Conservation (phyloP, 108 stramenopile species). For the Nitzschia palea region DNA sequence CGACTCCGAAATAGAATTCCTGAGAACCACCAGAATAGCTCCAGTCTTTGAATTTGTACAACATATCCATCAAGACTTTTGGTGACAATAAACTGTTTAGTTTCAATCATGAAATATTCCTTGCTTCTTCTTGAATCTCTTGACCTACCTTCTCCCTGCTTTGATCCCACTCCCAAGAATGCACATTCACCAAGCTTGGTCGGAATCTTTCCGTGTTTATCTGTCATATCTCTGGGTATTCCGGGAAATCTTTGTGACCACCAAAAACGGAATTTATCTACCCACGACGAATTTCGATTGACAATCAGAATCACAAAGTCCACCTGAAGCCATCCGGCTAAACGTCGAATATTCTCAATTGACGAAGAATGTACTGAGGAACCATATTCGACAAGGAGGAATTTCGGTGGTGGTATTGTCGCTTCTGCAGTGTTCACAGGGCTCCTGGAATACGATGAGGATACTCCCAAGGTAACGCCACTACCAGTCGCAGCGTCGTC, state of each 20-base stretch:
- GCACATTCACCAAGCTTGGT: background rate
- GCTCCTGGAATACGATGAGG: too few species aligned
- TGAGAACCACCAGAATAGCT: background rate
- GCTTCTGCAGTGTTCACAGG: too few species aligned
- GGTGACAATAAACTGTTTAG: too few species aligned
- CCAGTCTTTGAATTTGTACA: background rate
- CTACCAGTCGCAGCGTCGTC: too few species aligned
- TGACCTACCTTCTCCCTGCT: slow-evolving; percentile 10
- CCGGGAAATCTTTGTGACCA: slow-evolving; percentile 11
- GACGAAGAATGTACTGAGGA: slow-evolving; percentile 9
- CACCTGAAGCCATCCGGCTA: background rate
- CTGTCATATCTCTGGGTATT: background rate
- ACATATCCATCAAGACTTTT: background rate
- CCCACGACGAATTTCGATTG: background rate
- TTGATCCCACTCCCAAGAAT: slow-evolving; percentile 3
- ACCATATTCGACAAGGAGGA: slow-evolving; percentile 1
- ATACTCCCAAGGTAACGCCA: too few species aligned
- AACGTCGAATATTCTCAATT: background rate
- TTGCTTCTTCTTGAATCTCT: too few species aligned
- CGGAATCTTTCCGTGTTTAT: background rate
- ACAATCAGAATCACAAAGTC: slow-evolving; percentile 13
- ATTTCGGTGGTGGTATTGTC: slow-evolving; percentile 1
- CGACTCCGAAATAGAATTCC: slow-evolving; percentile 11
- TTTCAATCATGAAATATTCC: too few species aligned
- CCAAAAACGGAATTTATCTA: slow-evolving; percentile 9